These are phyloP conservation scores for Collybia mongolica DNA, from an alignment of 768 basidiomycete species.

Conservation along the genomic window DNA sequence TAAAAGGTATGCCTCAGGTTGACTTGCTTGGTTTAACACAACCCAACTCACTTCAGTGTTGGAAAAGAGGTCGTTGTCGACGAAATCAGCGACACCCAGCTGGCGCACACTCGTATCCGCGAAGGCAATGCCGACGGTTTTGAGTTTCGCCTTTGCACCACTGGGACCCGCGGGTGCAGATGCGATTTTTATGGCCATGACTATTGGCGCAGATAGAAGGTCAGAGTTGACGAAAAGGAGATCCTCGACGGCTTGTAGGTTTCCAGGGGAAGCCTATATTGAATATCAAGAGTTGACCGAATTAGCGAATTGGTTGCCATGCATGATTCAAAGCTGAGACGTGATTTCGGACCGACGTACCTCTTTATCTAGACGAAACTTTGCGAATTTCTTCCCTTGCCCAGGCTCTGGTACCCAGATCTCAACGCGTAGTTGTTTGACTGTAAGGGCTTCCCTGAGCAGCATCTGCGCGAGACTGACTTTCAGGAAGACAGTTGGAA, in stretches of 20 bases:
- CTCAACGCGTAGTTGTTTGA: conserved; percentile 87
- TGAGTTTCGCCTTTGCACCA: conserved; percentile 58
- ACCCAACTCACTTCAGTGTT: conserved; percentile 78
- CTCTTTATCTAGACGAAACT: conserved; percentile 82
- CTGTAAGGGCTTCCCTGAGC: conserved; percentile 86
- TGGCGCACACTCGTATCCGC: conserved; percentile 85
- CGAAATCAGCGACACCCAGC: conserved; percentile 88
- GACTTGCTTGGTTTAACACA: not conserved
- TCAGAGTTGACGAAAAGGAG: conserved; percentile 83
- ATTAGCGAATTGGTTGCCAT: not conserved
- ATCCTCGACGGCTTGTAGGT: conserved; percentile 75
- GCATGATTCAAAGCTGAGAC: too few species aligned
- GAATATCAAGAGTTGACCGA: too few species aligned
- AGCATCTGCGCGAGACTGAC: conserved; percentile 75
- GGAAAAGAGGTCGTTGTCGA: conserved; percentile 93
- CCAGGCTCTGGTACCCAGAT: conserved; percentile 81
- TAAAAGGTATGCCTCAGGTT: conserved; percentile 26
- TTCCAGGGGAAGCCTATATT: conserved; percentile 55
- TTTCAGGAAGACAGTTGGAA: conserved; percentile 80
- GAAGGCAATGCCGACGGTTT: conserved; percentile 84
- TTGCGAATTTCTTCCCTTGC: conserved; percentile 70
- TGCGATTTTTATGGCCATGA: conserved; percentile 83
- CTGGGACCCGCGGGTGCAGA: conserved; percentile 38
- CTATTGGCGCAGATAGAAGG: conserved; percentile 79
- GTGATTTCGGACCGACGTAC: conserved; percentile 31